Evolutionary conservation across 106 monocot species (phyloP), one percentile per base, ranked within the genome.

Genomic region (Dioscorea dumetorum): DNA sequence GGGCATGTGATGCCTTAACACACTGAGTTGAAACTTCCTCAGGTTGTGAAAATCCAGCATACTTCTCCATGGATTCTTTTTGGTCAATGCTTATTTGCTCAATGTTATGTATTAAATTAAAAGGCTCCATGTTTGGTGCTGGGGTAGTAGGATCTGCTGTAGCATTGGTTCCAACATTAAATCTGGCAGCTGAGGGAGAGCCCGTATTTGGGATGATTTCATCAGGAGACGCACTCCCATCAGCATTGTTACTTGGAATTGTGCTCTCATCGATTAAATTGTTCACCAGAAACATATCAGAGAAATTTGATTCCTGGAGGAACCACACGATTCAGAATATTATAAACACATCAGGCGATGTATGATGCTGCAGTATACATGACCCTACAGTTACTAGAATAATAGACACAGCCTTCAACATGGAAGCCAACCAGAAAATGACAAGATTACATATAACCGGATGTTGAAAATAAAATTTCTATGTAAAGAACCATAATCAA

Each of bases 231-330:
- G 33, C 57, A 66, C 65, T 60, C 62, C 23, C 70, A 48, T 50
- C 63, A 49, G 22, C 58, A 19, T 32, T 31, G 33, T 69, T 68
- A 56, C 20, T 57, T 66, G 31, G 22, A 49, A 14, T 22, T 50
- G 51, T 50, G 14, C 28, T 62, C 69, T 64, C 56, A 23, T 60
- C 24, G 24, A 72, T 49, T 49, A 57, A 69, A 67, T 17, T 75
- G 33, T 58, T 72, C 16, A 61, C 13, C 22, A 73, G 50, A 72
- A 78, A 60, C 57, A 68, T 70, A 69, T 83, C 83, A 62, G 76
- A 67, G 22, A 82, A 71, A 67, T 76, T 88, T 57, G 87, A 79
- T 79, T 95, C 95, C 95, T 95, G 83, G 58, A 81, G 48, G 31
- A 67, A 65, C 10, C 60, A 24, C 41, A 58, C 22, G 41, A 41